Evolutionary conservation across 2,329 filamentous ascomycete genomes (phyloP).

Genomic region (Emmonsia crescens): DNA sequence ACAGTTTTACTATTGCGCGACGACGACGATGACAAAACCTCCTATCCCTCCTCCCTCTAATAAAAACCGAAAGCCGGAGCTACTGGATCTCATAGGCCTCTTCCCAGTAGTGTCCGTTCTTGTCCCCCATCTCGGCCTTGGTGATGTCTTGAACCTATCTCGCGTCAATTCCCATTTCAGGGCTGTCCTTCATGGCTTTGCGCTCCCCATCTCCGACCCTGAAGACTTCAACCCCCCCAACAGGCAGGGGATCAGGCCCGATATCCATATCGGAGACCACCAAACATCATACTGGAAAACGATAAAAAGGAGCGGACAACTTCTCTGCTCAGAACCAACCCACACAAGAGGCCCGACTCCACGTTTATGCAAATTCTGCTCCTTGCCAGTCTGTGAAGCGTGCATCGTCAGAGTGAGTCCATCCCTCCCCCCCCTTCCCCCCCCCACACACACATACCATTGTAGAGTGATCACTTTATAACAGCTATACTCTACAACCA

Average conservation of each 20-base stretch:
- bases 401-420: slow-evolving; percentile 19
- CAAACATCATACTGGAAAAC: slow-evolving; percentile 20
- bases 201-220: neutral
- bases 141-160: slow-evolving; percentile 20
- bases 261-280: slow-evolving; percentile 20
- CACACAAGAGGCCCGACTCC: slow-evolving; percentile 18
- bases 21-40: neutral
- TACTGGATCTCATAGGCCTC: slow-evolving; percentile 17
- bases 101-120: slow-evolving; percentile 21
- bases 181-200: slow-evolving; percentile 21
- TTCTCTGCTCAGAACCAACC: slow-evolving; percentile 17
- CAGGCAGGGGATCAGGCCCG: slow-evolving; percentile 9
- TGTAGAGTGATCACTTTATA: neutral
- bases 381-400: slow-evolving; percentile 21
- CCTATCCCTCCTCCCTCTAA: neutral
- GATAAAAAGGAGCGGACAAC: slow-evolving; percentile 17
- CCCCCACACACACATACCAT: no score
- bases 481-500: neutral
- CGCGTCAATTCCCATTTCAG: slow-evolving; percentile 17
- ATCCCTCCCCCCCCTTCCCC: neutral
- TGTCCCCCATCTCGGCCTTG: slow-evolving; percentile 16
- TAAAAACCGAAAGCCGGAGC: slow-evolving; percentile 7
- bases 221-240: neutral
- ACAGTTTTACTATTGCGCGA: neutral
- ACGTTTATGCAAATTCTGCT: slow-evolving; percentile 20